Evolutionary conservation across 1,284 basidiomycete genomes (phyloP).

Genomic region (Athelia sp.): DNA sequence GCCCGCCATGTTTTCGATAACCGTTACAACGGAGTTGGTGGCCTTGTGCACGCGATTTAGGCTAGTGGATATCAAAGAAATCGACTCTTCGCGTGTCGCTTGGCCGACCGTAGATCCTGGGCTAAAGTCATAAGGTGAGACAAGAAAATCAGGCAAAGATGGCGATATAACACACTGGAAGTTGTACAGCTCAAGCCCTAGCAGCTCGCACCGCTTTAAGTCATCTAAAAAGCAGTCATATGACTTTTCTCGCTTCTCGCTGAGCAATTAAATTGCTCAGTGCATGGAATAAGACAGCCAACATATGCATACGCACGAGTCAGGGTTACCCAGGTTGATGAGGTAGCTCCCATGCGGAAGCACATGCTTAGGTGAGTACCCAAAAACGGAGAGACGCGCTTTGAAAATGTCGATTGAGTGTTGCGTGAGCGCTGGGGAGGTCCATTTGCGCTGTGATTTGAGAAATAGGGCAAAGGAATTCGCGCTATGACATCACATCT

Average conservation of each 20-base stretch:
- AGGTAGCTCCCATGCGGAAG: conserved; percentile 85
- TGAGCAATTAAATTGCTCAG: conserved; percentile 21
- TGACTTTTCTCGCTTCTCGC: conserved; percentile 71
- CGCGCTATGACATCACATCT: conserved; percentile 44
- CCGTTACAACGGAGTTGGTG: conserved; percentile 57
- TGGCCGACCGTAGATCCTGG: conserved; percentile 79
- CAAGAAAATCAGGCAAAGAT: not conserved
- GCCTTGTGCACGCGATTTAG: conserved; percentile 76
- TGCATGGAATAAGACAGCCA: not conserved
- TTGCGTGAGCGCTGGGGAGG: conserved; percentile 50
- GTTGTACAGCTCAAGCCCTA: conserved; percentile 76
- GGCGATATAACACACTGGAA: conserved; percentile 69
- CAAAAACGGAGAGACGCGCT: conserved; percentile 48
- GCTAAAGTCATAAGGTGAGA: conserved; percentile 30
- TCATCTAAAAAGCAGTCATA: conserved; percentile 85
- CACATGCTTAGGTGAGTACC: conserved; percentile 55
- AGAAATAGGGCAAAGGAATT: conserved; percentile 82
- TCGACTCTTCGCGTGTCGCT: conserved; percentile 56
- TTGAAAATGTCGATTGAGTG: conserved; percentile 52
- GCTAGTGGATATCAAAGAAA: conserved; percentile 64
- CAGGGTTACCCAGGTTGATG: conserved; percentile 81
- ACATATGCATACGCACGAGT: conserved; percentile 41
- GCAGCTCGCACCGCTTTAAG: conserved; percentile 71
- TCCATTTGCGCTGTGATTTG: conserved; percentile 82
- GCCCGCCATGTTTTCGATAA: conserved; percentile 89